Conservation (phyloP, 805 yeast genomes). For the Wickerhamomyces sydowiorum region DNA sequence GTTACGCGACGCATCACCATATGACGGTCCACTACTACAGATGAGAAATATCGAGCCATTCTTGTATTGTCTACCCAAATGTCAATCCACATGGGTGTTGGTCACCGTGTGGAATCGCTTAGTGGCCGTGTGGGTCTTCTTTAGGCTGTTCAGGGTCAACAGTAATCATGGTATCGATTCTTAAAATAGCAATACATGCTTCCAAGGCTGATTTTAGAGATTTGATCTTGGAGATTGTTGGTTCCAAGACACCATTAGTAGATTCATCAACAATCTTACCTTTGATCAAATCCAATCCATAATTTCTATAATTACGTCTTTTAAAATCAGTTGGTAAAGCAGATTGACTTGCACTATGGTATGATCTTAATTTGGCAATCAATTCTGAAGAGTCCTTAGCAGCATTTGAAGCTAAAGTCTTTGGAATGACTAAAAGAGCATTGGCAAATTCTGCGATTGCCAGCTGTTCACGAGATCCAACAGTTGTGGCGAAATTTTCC, state of each 20-base stretch:
- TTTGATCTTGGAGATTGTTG: conserved; percentile 88
- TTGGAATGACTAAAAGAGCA: conserved; percentile 87
- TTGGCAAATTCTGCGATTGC: conserved; percentile 97
- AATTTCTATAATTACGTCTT: conserved; percentile 80
- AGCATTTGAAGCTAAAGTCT: conserved; percentile 94
- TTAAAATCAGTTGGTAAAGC: conserved; percentile 80
- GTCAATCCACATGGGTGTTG: no score
- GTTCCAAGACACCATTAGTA: conserved; percentile 86
- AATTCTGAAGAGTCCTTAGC: conserved; percentile 96
- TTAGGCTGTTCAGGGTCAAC: conserved; percentile 93
- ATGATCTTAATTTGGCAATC: conserved; percentile 91
- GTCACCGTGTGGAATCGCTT: not conserved
- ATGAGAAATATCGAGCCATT: not conserved
- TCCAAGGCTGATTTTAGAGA: conserved; percentile 93
- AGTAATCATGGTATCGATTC: conserved; percentile 97
- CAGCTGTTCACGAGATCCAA: conserved; percentile 94
- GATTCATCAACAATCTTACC: conserved; percentile 91
- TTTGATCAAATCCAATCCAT: conserved; percentile 85
- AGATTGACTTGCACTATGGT: conserved; percentile 90
- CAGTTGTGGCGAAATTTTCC: conserved; percentile 96
- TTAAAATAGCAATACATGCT: conserved; percentile 94
- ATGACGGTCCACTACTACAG: not conserved
- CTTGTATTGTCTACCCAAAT: not conserved
- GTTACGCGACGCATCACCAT: not conserved
- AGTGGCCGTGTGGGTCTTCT: conserved; percentile 88